Conservation (phyloP, 1,284 basidiomycete genomes). For the Cutaneotrichosporon cutaneum region DNA sequence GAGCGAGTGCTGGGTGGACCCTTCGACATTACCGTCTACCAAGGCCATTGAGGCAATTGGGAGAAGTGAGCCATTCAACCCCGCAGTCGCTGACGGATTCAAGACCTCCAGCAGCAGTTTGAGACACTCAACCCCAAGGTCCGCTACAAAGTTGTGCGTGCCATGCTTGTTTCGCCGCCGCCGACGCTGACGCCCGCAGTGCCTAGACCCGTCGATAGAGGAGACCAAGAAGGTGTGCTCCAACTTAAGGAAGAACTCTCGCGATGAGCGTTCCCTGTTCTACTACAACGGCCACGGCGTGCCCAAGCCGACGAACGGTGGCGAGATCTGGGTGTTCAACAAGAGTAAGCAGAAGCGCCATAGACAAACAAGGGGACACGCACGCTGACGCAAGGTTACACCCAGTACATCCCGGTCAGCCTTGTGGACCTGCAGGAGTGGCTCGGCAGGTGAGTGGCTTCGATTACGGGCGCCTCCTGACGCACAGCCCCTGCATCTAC, state of each 20-base stretch:
- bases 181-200: conserved; percentile 51
- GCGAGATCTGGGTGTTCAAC: conserved; percentile 99
- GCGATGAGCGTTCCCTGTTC: conserved; percentile 91
- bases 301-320: conserved; percentile 91
- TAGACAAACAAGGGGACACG: no score
- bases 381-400: conserved; percentile 62
- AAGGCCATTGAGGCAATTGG: conserved; percentile 65
- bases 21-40: conserved; percentile 77
- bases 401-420: conserved; percentile 97
- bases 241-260: conserved; percentile 79
- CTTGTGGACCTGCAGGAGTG: conserved; percentile 88
- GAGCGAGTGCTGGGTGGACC: conserved; percentile 97
- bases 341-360: conserved; percentile 56
- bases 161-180: background rate
- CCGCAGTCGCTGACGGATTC: conserved; percentile 10
- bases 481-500: conserved; percentile 81
- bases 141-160: conserved; percentile 70
- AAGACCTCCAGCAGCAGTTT: conserved; percentile 87
- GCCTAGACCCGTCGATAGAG: conserved; percentile 91
- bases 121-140: conserved; percentile 84
- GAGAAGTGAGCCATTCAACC: conserved; percentile 35
- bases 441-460: conserved; percentile 61
- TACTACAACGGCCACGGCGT: conserved; percentile 99
- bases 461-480: conserved; percentile 14
- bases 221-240: conserved; percentile 89